phyloP scores from a whole-genome alignment of 2,329 filamentous ascomycete species.

The Didymella sp. region DNA sequence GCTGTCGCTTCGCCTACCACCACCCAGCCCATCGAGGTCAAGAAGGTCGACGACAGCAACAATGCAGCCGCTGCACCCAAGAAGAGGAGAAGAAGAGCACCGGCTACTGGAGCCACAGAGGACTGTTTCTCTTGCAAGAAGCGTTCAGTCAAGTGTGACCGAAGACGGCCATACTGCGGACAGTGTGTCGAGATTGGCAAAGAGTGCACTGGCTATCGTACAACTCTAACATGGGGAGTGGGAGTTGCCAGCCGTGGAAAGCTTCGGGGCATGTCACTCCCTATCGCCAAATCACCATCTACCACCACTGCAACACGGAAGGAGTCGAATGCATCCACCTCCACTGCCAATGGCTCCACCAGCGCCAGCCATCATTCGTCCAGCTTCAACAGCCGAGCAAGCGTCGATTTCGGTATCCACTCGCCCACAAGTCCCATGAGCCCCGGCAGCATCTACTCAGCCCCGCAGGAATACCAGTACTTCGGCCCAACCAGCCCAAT shows the following conservation, averaged over 20 bases:
- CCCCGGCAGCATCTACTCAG: constrained; percentile 41
- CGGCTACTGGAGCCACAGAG: constrained; percentile 85
- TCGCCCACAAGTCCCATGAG: constrained; percentile 48
- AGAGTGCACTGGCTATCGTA: constrained; percentile 96
- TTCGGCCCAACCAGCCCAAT: constrained; percentile 50
- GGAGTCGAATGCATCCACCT: constrained; percentile 35
- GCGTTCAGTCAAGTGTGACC: constrained; percentile 84
- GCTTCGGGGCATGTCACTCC: constrained; percentile 83
- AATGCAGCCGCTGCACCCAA: constrained; percentile 47
- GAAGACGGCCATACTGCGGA: constrained; percentile 90
- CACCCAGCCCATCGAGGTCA: constrained; percentile 43
- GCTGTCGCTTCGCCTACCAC: constrained; percentile 42
- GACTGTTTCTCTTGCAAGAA: constrained; percentile 95
- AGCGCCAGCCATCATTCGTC: constrained; percentile 36
- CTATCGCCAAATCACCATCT: constrained; percentile 58
- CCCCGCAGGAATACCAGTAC: constrained; percentile 48
- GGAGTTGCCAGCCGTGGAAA: constrained; percentile 96
- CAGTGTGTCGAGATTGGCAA: constrained; percentile 91
- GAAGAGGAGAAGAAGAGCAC: constrained; percentile 85
- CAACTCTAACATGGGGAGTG: constrained; percentile 94
- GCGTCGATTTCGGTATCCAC: constrained; percentile 45
- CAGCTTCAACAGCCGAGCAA: constrained; percentile 39
- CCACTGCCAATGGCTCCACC: constrained; percentile 25
- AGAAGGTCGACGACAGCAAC: constrained; percentile 40
- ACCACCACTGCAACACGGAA: constrained; percentile 38